Base-by-base conservation (phyloP, 2,329 filamentous ascomycete genomes). In the Byssothecium circinans region DNA sequence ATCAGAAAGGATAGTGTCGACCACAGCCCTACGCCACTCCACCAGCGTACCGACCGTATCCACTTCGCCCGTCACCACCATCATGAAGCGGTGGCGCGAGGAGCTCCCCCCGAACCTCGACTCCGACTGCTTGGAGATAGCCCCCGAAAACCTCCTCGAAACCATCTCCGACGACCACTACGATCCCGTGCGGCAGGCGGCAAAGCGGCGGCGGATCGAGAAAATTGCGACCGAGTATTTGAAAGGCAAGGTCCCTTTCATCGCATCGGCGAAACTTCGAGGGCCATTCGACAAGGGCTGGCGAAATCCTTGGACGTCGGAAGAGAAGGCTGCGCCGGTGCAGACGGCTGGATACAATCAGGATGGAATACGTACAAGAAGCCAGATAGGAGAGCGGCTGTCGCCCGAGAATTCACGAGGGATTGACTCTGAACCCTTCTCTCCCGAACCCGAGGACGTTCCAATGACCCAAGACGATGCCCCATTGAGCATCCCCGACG, bases 221-320 rank as follows among this genome's bases (percentile, higher is more conserved):
- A 68, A 74, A 0, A 78, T 85, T 11, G 86, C 82, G 1, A 70
- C 76, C 25, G 75, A 77, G 27, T 88, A 80, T 56, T 70, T 88
- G 30, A 69, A 75, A 6, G 86, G 86, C 0, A 70, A 76, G 23
- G 62, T 75, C 2, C 78, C 85, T 0, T 60, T 79, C 19, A 74
- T 91, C 2, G 64, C 84, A 2, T 86, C 86, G 11, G 80, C 86
- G 6, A 68, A 72, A 5, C 72, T 89, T 2, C 77, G 72, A 49
- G 86, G 86, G 0, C 86, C 86, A 0, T 86, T 88, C 54, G 75
- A 65, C 20, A 43, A 60, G 5, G 49, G 52, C 29, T 72, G 69
- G 68, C 58, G 58, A 40, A 73, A 72, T 40, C 70, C 70, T 17
- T 74, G 69, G 69, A 35, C 36, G 43, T 20, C 54, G 34, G 32